These are phyloP conservation scores for Ottelia alismoides DNA, from an alignment of 106 monocot species.

Conservation along the genomic window DNA sequence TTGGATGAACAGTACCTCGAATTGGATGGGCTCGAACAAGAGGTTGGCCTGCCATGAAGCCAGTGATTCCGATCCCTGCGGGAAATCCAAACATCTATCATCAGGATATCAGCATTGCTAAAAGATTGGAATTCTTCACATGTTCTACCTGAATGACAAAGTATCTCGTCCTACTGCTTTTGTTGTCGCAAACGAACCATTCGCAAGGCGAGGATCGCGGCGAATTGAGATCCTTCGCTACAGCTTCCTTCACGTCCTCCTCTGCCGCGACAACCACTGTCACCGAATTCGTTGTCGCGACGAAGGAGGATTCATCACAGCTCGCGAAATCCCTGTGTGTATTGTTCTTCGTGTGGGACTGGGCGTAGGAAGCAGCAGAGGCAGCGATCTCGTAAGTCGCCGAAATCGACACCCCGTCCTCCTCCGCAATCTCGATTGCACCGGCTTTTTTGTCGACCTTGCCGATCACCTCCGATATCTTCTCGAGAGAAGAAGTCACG, in stretches of 20 bases:
- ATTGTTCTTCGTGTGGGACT: slow-evolving; percentile 16
- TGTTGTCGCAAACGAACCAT: slow-evolving; percentile 71
- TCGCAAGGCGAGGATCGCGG: slow-evolving; percentile 39
- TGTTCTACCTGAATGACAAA: slow-evolving; percentile 58
- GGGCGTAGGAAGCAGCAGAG: slow-evolving; percentile 48
- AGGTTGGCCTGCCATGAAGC: no score
- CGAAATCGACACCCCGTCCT: slow-evolving; percentile 7
- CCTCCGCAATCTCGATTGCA: not conserved
- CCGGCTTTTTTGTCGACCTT: slow-evolving; percentile 4
- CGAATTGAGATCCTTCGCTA: slow-evolving; percentile 47
- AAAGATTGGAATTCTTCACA: not conserved
- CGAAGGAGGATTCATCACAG: slow-evolving; percentile 32
- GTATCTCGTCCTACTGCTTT: slow-evolving; percentile 34
- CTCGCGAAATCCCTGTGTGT: not conserved
- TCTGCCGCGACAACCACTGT: slow-evolving; percentile 47
- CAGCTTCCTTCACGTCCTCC: no score
- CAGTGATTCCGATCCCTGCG: no score
- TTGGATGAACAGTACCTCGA: no score
- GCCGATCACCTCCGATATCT: slow-evolving; percentile 8
- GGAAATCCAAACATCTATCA: no score
- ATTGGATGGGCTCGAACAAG: no score
- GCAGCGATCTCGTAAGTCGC: slow-evolving; percentile 32
- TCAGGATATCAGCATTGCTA: no score
- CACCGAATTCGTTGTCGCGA: slow-evolving; percentile 56
- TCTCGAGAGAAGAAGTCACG: slow-evolving; percentile 59